These are phyloP conservation scores for Begonia fuchsioides DNA, from an alignment of 306 rosid genomes.

Conservation along the genomic window DNA sequence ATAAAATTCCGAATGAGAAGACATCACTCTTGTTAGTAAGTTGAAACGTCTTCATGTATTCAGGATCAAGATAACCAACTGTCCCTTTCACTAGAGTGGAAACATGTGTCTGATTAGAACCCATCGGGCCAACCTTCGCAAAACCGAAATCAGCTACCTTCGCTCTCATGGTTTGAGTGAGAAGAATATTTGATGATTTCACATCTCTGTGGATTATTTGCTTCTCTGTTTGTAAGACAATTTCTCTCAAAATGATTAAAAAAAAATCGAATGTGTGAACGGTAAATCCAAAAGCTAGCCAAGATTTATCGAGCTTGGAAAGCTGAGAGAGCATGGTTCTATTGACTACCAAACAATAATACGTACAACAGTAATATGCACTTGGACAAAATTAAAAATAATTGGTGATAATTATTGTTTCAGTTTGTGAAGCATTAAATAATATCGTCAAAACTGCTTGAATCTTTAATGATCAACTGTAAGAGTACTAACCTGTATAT, in stretches of 20 bases:
- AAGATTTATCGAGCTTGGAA: too few relatives aligned
- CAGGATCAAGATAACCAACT: conserved; percentile 97
- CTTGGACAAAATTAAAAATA: too few relatives aligned
- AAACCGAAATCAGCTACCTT: conserved; percentile 98
- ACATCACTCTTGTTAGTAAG: conserved; percentile 95
- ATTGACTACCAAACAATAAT: too few relatives aligned
- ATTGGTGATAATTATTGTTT: too few relatives aligned
- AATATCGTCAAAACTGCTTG: too few relatives aligned
- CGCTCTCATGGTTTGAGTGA: conserved; percentile 92
- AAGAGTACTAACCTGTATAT: conserved; percentile 57
- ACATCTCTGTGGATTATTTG: conserved; percentile 94
- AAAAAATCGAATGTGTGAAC: conserved; percentile 1
- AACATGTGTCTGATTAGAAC: conserved; percentile 64
- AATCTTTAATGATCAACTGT: too few relatives aligned
- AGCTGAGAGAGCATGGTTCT: too few relatives aligned
- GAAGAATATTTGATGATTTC: conserved; percentile 93
- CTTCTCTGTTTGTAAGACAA: conserved; percentile 49
- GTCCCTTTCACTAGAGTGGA: conserved; percentile 99
- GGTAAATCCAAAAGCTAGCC: too few relatives aligned
- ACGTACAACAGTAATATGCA: too few relatives aligned
- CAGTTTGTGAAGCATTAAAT: too few relatives aligned
- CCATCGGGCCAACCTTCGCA: conserved; percentile 80
- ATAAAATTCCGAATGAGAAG: conserved; percentile 88
- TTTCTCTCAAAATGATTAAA: neutral
- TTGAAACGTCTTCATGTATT: conserved; percentile 89